Conservation (phyloP, 768 basidiomycete genomes). For the Neoboletus brunneissimus region DNA sequence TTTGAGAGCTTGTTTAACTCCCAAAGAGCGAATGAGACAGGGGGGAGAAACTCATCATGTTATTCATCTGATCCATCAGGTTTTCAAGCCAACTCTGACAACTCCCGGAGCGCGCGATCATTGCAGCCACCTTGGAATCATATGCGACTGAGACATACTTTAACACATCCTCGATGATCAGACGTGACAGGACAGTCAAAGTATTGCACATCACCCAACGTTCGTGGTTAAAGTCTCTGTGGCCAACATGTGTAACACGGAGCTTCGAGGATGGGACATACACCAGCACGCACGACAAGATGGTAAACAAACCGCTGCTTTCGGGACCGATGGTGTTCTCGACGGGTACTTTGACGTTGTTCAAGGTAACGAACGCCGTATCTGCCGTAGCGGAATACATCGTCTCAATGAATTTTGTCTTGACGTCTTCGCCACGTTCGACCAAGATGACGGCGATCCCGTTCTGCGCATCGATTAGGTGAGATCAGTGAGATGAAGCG, state of each 20-base stretch:
- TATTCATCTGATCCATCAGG: constrained; percentile 77
- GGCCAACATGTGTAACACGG: background rate
- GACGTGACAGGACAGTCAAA: constrained; percentile 45
- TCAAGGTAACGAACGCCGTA: too few species aligned
- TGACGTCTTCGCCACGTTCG: background rate
- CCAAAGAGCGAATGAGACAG: background rate
- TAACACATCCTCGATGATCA: constrained; percentile 71
- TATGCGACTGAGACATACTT: constrained; percentile 38
- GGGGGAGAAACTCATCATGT: constrained; percentile 51
- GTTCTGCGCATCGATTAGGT: background rate
- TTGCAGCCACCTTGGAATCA: constrained; percentile 62
- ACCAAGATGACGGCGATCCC: background rate
- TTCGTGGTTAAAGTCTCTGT: constrained; percentile 66
- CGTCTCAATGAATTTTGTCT: too few species aligned
- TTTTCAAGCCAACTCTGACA: constrained; percentile 78
- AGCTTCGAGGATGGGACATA: too few species aligned
- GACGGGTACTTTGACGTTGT: too few species aligned
- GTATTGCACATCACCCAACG: constrained; percentile 71
- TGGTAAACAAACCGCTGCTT: constrained; percentile 39
- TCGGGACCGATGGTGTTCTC: too few species aligned
- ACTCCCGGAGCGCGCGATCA: constrained; percentile 69
- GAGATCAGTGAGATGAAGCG: background rate
- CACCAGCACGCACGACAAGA: constrained; percentile 36
- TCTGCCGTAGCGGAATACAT: too few species aligned
- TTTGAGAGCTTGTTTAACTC: constrained; percentile 57